Conservation (phyloP, 2,329 filamentous ascomycete species). For the Trichophyton schoenleinii region DNA sequence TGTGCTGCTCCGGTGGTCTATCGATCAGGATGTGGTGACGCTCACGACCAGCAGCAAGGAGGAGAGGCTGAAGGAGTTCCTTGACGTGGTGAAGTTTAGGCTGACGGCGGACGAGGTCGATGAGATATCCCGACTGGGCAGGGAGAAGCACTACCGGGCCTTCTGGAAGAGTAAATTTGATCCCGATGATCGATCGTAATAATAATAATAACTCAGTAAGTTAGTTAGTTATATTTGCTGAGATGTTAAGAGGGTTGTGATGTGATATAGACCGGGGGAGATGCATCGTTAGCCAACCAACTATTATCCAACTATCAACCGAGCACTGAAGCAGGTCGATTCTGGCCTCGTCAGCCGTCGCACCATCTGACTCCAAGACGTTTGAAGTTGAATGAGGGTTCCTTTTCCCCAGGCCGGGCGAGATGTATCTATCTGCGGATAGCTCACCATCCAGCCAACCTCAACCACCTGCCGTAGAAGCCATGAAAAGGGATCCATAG, state of each 20-base stretch:
- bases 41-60: constrained; percentile 52
- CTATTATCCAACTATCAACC: too few relatives aligned
- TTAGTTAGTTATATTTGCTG: neutral
- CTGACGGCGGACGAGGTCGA: constrained; percentile 47
- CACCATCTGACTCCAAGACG: neutral
- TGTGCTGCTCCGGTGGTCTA: constrained; percentile 46
- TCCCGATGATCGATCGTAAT: constrained; percentile 30
- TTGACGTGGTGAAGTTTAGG: constrained; percentile 44
- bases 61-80: constrained; percentile 45
- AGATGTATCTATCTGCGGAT: too few relatives aligned
- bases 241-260: too few relatives aligned
- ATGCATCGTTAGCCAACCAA: too few relatives aligned
- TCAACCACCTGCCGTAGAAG: too few relatives aligned
- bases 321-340: too few relatives aligned
- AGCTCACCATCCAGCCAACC: too few relatives aligned
- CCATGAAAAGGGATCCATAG: too few relatives aligned
- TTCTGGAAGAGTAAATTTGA: constrained; percentile 42
- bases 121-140: constrained; percentile 38
- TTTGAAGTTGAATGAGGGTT: neutral
- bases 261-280: neutral
- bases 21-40: constrained; percentile 47
- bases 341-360: neutral
- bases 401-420: neutral
- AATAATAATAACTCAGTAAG: neutral
- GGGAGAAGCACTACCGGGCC: constrained; percentile 39